Evolutionary conservation across 805 yeast species (phyloP), one percentile per base, ranked within the genome.

Genomic region (Torulaspora delbrueckii): DNA sequence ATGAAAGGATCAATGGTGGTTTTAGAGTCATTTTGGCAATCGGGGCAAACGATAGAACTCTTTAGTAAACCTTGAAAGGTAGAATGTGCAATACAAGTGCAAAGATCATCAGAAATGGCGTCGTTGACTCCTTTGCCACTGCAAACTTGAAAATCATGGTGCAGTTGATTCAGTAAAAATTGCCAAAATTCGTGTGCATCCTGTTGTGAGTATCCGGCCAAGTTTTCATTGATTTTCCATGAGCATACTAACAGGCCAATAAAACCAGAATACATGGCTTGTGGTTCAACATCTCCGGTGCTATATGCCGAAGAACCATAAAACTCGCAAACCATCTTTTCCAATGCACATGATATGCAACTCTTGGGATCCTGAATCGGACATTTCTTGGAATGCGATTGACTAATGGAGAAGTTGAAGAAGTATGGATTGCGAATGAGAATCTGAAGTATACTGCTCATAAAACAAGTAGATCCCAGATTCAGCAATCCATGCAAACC

Each of bases 171-270:
- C 31, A 91, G 72, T 24, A 91, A 60, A 62, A 91, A 90, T 62
- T 93, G 97, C 84, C 95, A 84, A 66, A 91, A 93, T 66, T 93
- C 99, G 67, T 93, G 99, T 0, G 99, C 98, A 63, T 93, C 99
- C 66, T 93, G 99, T 66, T 93, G 97, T 28, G 93, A 84, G 55
- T 90, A 90, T 1, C 99, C 99, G 0, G 97, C 96, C 47, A 93
- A 75, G 27, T 88, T 77, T 53, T 85, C 78, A 55, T 87, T 86
- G 38, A 83, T 82, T 57, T 82, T 82, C 91, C 96, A 89, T 1
- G 96, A 83, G 9, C 96, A 86, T n/a, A 79, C 75, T 40, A 93
- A 72, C 38, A 93, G 66, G 41, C 84, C 78, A 2, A 93, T 82
- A 51, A 93, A 84, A 0, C 98, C 97, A 23, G 67, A 70, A 83